Conservation (phyloP, 106 monocot species). For the Allium fistulosum region DNA sequence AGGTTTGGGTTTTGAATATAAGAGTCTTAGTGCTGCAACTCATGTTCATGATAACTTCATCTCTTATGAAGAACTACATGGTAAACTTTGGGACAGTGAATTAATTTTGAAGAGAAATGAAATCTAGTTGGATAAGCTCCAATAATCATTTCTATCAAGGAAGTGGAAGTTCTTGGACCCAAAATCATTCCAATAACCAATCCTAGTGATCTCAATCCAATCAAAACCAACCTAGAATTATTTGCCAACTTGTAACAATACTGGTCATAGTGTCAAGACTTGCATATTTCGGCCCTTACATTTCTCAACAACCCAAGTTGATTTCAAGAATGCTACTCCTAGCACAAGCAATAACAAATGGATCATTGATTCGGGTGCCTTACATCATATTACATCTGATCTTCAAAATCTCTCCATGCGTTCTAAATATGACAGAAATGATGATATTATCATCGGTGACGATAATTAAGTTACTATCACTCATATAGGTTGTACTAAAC, state of each 20-base stretch:
- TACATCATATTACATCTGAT: constrained; percentile 3
- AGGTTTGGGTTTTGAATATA: neutral
- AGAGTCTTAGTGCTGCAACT: neutral
- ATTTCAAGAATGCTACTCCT: neutral
- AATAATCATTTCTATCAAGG: neutral
- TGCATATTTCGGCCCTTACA: neutral
- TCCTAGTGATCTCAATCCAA: too few relatives aligned
- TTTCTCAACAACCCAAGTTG: neutral
- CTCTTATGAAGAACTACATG: constrained; percentile 7
- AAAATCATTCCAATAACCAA: neutral
- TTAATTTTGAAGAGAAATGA: too few relatives aligned
- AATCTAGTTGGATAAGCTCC: neutral
- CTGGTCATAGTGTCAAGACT: neutral
- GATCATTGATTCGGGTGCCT: neutral
- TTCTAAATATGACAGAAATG: neutral
- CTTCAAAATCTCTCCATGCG: constrained; percentile 2
- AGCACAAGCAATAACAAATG: neutral
- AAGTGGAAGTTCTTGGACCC: neutral
- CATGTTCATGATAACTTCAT: neutral
- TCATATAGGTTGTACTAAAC: neutral
- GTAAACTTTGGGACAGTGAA: neutral
- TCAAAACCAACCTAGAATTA: neutral
- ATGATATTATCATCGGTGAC: constrained; percentile 1
- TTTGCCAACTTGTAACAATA: neutral
- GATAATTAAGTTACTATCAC: neutral